Evolutionary conservation across 2,329 filamentous ascomycete genomes (phyloP), one percentile per base, ranked within the genome.

Genomic region (Ceratocystis alfenasii): DNA sequence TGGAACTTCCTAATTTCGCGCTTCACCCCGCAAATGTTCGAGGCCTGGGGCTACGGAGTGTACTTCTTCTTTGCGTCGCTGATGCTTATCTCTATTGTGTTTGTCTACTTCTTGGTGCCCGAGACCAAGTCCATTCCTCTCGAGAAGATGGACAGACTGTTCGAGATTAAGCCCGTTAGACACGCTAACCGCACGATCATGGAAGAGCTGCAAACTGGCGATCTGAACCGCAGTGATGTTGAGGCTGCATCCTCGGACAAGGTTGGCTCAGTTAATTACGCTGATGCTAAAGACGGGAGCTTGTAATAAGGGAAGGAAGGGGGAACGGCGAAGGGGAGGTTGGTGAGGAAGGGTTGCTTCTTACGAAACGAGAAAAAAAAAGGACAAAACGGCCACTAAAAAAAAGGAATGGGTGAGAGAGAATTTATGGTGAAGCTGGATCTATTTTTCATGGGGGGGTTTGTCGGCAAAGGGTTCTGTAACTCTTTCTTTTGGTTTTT

Each of bases 1-100:
- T 87, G 78, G 78, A 89, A 88, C 74, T 88, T 89, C 73, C 79
- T 89, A 72, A 81, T 89, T 69, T 80, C 80, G 0, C 79, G 85
- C 10, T 88, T 87, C 76, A 88, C 84, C 0, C 84, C 81, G 30
- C 82, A 86, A 69, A 87, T 87, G 83, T 82, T 85, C 69, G 72
- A 76, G 25, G 74, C 76, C 7, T 81, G 82, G 78, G 75, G 76
- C n/a, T 87, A 82, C 70, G 86, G 84, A 28, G 84, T 87, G 0
- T 67, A 67, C 74, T 83, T 87, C 70, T 87, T 88, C 78, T 88
- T 88, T 69, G 85, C 83, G 1, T 77, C 80, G 0, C 76, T 87
- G 60, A 87, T 86, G 79, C 73, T 87, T 12, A 67, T 80, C 8
- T 82, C 82, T 0, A 76, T 80, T 64, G 67, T 82, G 65, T 88